A percentile compares a stretch with the other conserved stretches of the same genome.
Conservation (phyloP, 345 rosid genomes). For the Eucalyptus decipiens region DNA sequence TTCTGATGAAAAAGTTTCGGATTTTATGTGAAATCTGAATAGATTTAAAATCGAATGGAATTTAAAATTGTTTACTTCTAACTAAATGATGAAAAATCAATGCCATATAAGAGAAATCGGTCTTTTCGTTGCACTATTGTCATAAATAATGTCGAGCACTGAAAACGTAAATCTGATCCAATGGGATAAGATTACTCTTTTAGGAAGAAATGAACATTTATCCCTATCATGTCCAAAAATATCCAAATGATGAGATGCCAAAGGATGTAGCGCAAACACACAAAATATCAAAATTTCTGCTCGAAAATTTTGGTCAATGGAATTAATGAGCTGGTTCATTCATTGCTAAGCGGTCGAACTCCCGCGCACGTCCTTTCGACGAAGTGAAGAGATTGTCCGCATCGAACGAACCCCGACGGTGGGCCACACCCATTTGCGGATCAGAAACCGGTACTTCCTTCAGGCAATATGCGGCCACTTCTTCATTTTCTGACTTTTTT, state of each 20-base stretch:
- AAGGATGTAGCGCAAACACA: background rate
- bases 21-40: too few species aligned
- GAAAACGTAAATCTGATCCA: background rate
- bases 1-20: too few species aligned
- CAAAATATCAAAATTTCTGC: background rate
- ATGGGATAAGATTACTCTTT: background rate
- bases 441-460: background rate
- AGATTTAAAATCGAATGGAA: too few species aligned
- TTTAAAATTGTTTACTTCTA: fast-evolving
- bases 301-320: background rate
- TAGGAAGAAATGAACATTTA: background rate
- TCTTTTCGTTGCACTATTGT: background rate
- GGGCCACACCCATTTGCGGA: background rate
- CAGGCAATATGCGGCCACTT: too few species aligned
- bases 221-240: background rate
- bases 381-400: background rate
- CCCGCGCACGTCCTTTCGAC: background rate
- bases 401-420: background rate
- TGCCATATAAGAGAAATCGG: background rate
- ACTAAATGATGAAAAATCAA: background rate
- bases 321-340: background rate
- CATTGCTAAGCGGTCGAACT: background rate
- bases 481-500: too few species aligned
- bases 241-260: background rate
- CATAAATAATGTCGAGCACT: background rate